Evolutionary conservation across 176 grass and related monocot species (phyloP), one percentile per base, ranked within the genome.

Genomic region (Aegilops longissima): DNA sequence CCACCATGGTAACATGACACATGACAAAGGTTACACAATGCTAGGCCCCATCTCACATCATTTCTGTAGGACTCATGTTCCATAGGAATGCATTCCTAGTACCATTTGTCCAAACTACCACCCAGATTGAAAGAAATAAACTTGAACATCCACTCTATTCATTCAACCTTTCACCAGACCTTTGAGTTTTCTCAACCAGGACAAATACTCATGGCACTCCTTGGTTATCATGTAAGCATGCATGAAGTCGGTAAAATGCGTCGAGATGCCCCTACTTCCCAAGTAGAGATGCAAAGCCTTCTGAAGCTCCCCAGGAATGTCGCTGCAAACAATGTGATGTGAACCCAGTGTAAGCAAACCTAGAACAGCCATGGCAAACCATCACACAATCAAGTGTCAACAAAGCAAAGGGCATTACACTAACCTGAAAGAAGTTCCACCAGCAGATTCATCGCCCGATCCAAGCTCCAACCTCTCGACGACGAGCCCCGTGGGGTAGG

Each of bases 191-290:
- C 80, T 87, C 66, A 90, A 45, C 89, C 89, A 90, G 44, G 80
- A 54, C 12, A 90, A 66, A n/a, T 90, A 90, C 54, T 90, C 89
- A 47, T 74, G 66, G 58, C 89, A 87, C 25, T 87, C 84, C 21
- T 90, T 83, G 11, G 83, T 90, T 83, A 90, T 90, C 89, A 90
- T 87, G 67, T 90, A 87, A 0, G 89, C 89, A 29, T 83, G 89
- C 9, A 87, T 25, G 74, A 90, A 79, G 36, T 87, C 31, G 6
- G 80, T 79, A n/a, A 90, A 64, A 72, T 87, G 80, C 4, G 59
- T 20, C 3, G 74, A 83, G 82, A 90, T 83, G 24, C 66, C 80
- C 76, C 84, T 87, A 47, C 76, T 83, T 66, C 39, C 72, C 89
- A 87, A 29, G 80, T 83, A 90, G 25, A 59, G 63, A 66, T 79